Evolutionary conservation across 208 protist species (phyloP).

Genomic region (Leptomonas pyrrhocoris): DNA sequence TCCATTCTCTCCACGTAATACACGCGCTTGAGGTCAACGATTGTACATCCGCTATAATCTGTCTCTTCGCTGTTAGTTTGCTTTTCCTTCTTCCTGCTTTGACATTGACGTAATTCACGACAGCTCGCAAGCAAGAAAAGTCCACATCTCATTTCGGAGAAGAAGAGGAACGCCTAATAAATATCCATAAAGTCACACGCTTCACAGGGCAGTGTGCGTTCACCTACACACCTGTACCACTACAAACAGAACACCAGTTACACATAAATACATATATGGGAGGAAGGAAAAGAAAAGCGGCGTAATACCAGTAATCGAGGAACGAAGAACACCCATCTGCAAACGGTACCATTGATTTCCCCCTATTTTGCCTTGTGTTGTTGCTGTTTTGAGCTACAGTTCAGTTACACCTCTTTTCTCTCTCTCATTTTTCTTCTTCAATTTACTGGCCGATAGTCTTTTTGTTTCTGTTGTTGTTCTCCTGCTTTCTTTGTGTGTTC

Average conservation of each 20-base stretch:
- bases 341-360: neutral
- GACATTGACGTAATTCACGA: neutral
- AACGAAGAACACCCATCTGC: neutral
- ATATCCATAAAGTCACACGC: neutral
- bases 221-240: neutral
- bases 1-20: neutral
- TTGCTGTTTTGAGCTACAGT: neutral
- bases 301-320: neutral
- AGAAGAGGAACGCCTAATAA: neutral
- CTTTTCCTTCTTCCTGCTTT: conserved; percentile 1
- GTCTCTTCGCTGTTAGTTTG: neutral
- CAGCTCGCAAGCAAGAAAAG: neutral
- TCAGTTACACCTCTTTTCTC: neutral
- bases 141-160: too few relatives aligned
- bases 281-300: neutral
- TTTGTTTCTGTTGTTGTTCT: conserved; percentile 28
- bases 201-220: neutral
- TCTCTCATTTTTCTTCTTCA: conserved; percentile 20
- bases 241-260: neutral
- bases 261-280: neutral
- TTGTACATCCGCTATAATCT: neutral
- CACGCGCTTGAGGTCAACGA: neutral
- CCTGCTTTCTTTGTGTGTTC: conserved; percentile 18
- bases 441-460: too few relatives aligned
- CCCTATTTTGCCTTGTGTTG: neutral